Evolutionary conservation across 306 rosid genomes (phyloP).

Genomic region (Cyamopsis tetragonoloba): DNA sequence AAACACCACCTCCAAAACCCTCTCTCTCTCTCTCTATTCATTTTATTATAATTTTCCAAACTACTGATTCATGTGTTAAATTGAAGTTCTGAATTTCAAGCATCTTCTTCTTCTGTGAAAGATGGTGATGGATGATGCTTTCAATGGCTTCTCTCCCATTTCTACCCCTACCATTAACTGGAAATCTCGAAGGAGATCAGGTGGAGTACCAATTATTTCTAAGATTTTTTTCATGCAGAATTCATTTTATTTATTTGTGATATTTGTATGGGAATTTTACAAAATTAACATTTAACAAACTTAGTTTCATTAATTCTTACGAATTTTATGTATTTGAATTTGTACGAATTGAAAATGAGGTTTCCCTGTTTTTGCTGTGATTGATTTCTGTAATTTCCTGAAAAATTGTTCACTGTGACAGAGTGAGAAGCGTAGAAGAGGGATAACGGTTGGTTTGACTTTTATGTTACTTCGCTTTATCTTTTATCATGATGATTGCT

Average conservation of each 20-base stretch:
- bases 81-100: not conserved
- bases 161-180: constrained; percentile 67
- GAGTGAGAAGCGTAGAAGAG: constrained; percentile 9
- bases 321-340: not conserved
- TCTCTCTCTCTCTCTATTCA: not conserved
- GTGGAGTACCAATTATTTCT: constrained; percentile 38
- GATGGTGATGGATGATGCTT: constrained; percentile 45
- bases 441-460: constrained; percentile 29
- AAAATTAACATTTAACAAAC: not conserved
- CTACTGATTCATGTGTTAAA: not conserved
- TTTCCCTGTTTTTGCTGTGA: not conserved
- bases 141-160: constrained; percentile 65
- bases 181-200: constrained; percentile 91
- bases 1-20: not conserved
- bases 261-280: constrained; percentile 1
- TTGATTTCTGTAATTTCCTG: constrained; percentile 22
- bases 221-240: not conserved
- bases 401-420: not conserved
- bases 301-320: not conserved
- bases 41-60: constrained; percentile 13
- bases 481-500: constrained; percentile 2
- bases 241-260: constrained; percentile 12
- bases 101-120: constrained; percentile 37
- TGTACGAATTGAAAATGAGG: not conserved
- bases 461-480: constrained; percentile 17